Conservation (phyloP, 1,284 basidiomycete genomes). For the Pholiota adiposa region DNA sequence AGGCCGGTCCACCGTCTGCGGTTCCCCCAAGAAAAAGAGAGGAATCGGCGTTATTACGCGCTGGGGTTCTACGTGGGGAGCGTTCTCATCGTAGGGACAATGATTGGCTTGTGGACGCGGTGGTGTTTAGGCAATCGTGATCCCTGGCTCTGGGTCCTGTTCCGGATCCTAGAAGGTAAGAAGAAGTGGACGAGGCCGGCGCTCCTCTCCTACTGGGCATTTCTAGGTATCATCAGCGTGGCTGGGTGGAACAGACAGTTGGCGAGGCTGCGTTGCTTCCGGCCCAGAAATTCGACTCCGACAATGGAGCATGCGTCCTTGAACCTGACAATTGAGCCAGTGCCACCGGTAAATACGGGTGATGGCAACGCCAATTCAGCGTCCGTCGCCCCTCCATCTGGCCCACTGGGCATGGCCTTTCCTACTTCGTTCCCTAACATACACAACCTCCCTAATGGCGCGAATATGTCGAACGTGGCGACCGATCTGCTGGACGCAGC, state of each 20-base stretch:
- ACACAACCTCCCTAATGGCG: constrained; percentile 45
- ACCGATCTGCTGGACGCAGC: constrained; percentile 86
- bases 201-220: constrained; percentile 86
- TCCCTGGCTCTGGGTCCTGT: constrained; percentile 89
- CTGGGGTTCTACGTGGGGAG: constrained; percentile 86
- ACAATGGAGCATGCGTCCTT: not conserved
- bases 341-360: not conserved
- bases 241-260: constrained; percentile 93
- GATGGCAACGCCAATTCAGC: constrained; percentile 8
- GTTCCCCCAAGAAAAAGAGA: constrained; percentile 86
- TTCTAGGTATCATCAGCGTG: constrained; percentile 81
- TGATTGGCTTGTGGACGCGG: constrained; percentile 92
- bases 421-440: constrained; percentile 59
- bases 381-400: constrained; percentile 19
- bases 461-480: constrained; percentile 52
- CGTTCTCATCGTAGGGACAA: constrained; percentile 77
- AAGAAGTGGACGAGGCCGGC: constrained; percentile 83
- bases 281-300: constrained; percentile 18
- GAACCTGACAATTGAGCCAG: not conserved
- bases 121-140: constrained; percentile 87
- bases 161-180: constrained; percentile 77
- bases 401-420: constrained; percentile 48
- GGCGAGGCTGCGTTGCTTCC: constrained; percentile 71
- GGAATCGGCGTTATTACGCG: constrained; percentile 86
- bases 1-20: constrained; percentile 88